Conservation (phyloP, 805 yeast species). For the Candida ponderosae region DNA sequence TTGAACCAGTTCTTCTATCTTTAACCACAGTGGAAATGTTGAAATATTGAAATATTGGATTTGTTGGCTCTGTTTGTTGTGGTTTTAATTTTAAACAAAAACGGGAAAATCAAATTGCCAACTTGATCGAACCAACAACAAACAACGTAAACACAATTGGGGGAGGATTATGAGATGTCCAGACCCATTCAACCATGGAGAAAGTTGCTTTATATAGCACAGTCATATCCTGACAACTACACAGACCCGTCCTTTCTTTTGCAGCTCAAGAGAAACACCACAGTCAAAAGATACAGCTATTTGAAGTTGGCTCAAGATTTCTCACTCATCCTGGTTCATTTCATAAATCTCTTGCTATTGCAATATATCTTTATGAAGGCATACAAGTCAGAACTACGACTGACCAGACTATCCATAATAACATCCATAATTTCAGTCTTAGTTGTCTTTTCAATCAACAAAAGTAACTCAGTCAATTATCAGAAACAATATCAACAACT, state of each 20-base stretch:
- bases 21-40: no score
- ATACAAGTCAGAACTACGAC: neutral
- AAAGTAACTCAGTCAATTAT: slow-evolving; percentile 8
- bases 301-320: slow-evolving; percentile 65
- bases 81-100: no score
- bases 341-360: slow-evolving; percentile 37
- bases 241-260: slow-evolving; percentile 79
- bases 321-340: slow-evolving; percentile 56
- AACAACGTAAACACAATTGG: no score
- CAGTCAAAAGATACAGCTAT: slow-evolving; percentile 61
- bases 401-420: slow-evolving; percentile 5
- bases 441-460: neutral
- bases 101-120: no score
- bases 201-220: slow-evolving; percentile 76
- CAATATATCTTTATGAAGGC: neutral
- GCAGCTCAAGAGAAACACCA: slow-evolving; percentile 67
- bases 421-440: slow-evolving; percentile 17
- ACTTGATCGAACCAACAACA: no score
- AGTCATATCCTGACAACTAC: slow-evolving; percentile 86
- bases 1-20: no score
- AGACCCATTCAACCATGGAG: slow-evolving; percentile 50
- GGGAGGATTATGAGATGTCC: neutral
- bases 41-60: no score
- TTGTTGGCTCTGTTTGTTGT: no score
- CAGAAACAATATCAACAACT: slow-evolving; percentile 21